phyloP scores from a whole-genome alignment of 2,329 filamentous ascomycete genomes.

The Fusarium goolgardi region DNA sequence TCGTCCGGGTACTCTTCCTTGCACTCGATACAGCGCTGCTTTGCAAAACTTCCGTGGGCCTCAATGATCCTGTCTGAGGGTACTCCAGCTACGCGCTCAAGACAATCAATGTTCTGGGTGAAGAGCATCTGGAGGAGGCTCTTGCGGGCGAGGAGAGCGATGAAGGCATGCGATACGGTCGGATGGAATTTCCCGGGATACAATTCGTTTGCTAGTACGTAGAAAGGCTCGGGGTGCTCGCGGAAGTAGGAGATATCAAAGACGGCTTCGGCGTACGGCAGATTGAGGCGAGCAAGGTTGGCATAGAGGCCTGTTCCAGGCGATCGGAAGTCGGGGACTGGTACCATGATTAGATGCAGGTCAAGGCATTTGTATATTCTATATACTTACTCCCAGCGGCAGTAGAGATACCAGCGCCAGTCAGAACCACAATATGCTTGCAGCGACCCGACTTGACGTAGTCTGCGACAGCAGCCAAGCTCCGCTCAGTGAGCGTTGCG shows the following conservation, averaged over 20 bases:
- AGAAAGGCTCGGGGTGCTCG: constrained; percentile 87
- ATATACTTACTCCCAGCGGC: constrained; percentile 67
- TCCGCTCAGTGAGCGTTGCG: constrained; percentile 73
- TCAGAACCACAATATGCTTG: constrained; percentile 84
- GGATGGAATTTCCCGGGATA: constrained; percentile 91
- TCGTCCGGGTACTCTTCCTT: constrained; percentile 76
- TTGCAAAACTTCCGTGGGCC: constrained; percentile 94
- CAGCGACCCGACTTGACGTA: constrained; percentile 78
- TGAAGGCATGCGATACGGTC: constrained; percentile 90
- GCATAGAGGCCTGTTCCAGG: constrained; percentile 94
- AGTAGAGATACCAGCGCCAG: constrained; percentile 89
- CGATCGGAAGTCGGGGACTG: constrained; percentile 93
- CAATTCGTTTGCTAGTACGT: constrained; percentile 88
- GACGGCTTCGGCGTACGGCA: constrained; percentile 91
- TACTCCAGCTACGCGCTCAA: constrained; percentile 89
- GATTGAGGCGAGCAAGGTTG: constrained; percentile 85
- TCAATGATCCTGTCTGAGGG: constrained; percentile 85
- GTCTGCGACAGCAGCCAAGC: constrained; percentile 79
- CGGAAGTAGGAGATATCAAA: constrained; percentile 95
- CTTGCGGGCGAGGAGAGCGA: constrained; percentile 83
- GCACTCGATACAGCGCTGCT: constrained; percentile 92
- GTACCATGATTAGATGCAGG: constrained; percentile 33
- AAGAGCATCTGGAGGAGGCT: constrained; percentile 85
- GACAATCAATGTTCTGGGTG: constrained; percentile 97
- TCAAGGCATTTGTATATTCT: not conserved